Evolutionary conservation across 306 rosid species (phyloP).

Genomic region (Crataegus laevigata): DNA sequence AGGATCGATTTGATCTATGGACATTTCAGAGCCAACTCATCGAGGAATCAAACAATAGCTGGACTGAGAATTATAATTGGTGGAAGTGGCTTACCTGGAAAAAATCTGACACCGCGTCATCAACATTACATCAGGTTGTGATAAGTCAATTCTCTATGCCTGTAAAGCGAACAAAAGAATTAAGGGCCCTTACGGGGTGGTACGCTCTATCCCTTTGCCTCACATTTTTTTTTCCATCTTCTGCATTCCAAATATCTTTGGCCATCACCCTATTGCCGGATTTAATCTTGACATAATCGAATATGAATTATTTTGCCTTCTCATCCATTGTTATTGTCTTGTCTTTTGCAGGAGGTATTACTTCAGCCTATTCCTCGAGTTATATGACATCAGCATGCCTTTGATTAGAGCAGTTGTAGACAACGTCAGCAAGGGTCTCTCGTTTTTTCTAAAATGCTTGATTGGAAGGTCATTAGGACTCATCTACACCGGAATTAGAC

Average conservation of each 20-base stretch:
- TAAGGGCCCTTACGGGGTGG: slow-evolving; percentile 85
- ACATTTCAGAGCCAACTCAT: slow-evolving; percentile 53
- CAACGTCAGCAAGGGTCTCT: slow-evolving; percentile 68
- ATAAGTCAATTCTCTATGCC: slow-evolving; percentile 58
- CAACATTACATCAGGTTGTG: slow-evolving; percentile 30
- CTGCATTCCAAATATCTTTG: not conserved
- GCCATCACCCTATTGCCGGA: not conserved
- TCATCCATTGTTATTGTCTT: slow-evolving; percentile 2
- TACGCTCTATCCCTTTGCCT: slow-evolving; percentile 27
- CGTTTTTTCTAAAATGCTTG: slow-evolving; percentile 75
- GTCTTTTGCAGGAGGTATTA: slow-evolving; percentile 73
- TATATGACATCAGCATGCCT: slow-evolving; percentile 80
- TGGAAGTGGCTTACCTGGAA: slow-evolving; percentile 53
- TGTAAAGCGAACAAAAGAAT: slow-evolving; percentile 75
- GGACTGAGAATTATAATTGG: slow-evolving; percentile 49
- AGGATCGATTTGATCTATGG: slow-evolving; percentile 83
- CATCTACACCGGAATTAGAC: slow-evolving; percentile 88
- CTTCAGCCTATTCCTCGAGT: slow-evolving; percentile 84
- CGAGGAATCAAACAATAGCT: slow-evolving; percentile 37
- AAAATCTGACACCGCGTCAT: slow-evolving; percentile 28
- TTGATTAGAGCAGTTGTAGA: slow-evolving; percentile 53
- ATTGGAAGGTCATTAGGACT: slow-evolving; percentile 94
- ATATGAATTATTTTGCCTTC: not conserved
- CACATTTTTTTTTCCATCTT: not conserved
- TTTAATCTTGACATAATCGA: not conserved